phyloP scores from a whole-genome alignment of 192 early-diverging fungal genomes.

The Linnemannia elongata region DNA sequence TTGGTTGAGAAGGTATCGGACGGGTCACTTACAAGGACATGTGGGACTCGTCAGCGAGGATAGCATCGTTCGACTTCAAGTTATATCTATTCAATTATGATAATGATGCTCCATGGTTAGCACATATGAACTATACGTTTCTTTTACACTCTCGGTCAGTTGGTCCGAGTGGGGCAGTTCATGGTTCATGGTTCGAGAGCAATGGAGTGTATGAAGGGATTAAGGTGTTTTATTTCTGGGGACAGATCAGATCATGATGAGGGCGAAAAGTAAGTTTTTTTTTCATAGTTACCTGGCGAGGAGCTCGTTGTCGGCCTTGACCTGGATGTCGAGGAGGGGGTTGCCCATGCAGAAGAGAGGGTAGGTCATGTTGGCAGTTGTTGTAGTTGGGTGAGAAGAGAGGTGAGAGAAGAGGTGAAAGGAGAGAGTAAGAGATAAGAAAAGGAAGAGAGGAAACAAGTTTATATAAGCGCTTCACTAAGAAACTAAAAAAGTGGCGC shows the following conservation, averaged over 20 bases:
- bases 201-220: background rate
- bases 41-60: conserved; percentile 93
- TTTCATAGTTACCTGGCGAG: conserved; percentile 80
- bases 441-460: background rate
- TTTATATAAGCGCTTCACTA: too few relatives aligned
- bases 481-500: background rate
- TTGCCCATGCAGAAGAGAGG: conserved; percentile 94
- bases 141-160: background rate
- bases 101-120: background rate
- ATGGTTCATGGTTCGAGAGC: too few relatives aligned
- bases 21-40: conserved; percentile 74
- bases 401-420: background rate
- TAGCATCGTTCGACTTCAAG: conserved; percentile 95
- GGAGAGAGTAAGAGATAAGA: background rate
- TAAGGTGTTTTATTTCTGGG: background rate
- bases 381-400: background rate
- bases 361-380: conserved; percentile 16
- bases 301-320: conserved; percentile 78
- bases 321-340: conserved; percentile 98
- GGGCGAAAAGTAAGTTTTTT: background rate
- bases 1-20: background rate
- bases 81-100: conserved; percentile 60
- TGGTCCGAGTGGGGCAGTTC: background rate
- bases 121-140: background rate
- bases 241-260: background rate